A percentile compares a stretch with the other conserved stretches of the same genome.
Conservation (phyloP, 371 early-diverging fungal genomes). For the Mucor piriformis region DNA sequence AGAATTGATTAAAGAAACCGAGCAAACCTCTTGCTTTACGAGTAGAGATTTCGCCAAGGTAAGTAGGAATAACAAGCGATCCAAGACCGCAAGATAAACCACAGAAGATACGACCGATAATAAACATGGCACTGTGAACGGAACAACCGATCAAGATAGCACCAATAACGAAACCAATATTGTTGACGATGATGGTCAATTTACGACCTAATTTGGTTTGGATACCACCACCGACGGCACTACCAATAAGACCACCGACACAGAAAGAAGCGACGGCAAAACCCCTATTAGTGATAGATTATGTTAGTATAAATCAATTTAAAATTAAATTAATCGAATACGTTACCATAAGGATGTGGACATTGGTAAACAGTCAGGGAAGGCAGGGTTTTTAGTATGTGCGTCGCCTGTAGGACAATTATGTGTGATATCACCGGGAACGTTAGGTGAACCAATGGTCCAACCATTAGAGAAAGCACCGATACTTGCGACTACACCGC, state of each 20-base stretch:
- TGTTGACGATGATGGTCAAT: constrained; percentile 62
- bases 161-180: constrained; percentile 65
- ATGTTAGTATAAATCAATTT: no score
- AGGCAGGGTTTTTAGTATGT: constrained; percentile 17
- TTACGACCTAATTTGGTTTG: constrained; percentile 68
- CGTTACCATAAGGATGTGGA: constrained; percentile 30
- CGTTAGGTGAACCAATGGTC: constrained; percentile 52
- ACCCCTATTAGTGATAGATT: constrained; percentile 27
- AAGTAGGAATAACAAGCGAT: constrained; percentile 80
- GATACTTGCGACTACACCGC: constrained; percentile 38
- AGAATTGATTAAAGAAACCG: constrained; percentile 73
- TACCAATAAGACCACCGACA: constrained; percentile 75
- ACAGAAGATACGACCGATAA: constrained; percentile 75
- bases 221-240: constrained; percentile 60
- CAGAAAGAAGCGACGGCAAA: constrained; percentile 67
- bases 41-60: constrained; percentile 83
- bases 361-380: constrained; percentile 44
- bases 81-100: constrained; percentile 85
- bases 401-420: constrained; percentile 25
- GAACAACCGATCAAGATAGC: constrained; percentile 64
- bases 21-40: constrained; percentile 68
- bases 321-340: no score
- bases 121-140: constrained; percentile 63
- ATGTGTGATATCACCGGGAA: constrained; percentile 43
- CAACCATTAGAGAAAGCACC: constrained; percentile 49